These are phyloP conservation scores for Coriolopsis trogii DNA, from an alignment of 1,284 basidiomycete genomes.

Conservation along the genomic window DNA sequence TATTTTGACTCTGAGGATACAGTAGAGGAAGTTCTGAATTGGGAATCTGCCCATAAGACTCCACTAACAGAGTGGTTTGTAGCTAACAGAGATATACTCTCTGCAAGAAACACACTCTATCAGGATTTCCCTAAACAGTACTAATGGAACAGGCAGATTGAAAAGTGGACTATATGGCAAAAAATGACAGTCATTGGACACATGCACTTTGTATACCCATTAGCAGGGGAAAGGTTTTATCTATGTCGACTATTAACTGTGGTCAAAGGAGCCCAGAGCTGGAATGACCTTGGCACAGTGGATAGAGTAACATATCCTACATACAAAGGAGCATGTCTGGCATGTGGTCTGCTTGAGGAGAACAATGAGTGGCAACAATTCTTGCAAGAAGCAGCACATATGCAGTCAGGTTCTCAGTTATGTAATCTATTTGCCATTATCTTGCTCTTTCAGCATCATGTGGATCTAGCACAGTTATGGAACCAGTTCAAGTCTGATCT, in stretches of 20 bases:
- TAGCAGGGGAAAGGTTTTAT: conserved; percentile 38
- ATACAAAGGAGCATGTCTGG: conserved; percentile 41
- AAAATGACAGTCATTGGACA: conserved; percentile 32
- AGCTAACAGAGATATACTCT: conserved; percentile 27
- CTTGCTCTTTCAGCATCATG: conserved; percentile 36
- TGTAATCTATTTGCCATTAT: conserved; percentile 43
- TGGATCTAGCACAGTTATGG: conserved; percentile 41
- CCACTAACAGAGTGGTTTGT: conserved; percentile 7
- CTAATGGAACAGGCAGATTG: conserved; percentile 22
- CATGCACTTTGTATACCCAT: conserved; percentile 34
- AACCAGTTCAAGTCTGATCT: conserved; percentile 35
- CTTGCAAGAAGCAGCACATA: conserved; percentile 42
- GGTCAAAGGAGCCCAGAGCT: conserved; percentile 35
- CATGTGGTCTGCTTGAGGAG: conserved; percentile 45
- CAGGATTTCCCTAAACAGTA: conserved; percentile 31
- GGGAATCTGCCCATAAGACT: conserved; percentile 17
- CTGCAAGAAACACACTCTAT: conserved; percentile 19
- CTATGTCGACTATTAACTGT: conserved; percentile 38
- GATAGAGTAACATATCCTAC: conserved; percentile 15
- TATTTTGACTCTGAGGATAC: conserved; percentile 1
- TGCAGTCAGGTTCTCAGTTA: conserved; percentile 39
- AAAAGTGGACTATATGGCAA: conserved; percentile 32
- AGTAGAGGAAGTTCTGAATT: not conserved
- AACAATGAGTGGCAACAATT: conserved; percentile 47
- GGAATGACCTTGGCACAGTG: conserved; percentile 34